Evolutionary conservation across 441 rosid species (phyloP).

Genomic region (Dalechampia spathulata): DNA sequence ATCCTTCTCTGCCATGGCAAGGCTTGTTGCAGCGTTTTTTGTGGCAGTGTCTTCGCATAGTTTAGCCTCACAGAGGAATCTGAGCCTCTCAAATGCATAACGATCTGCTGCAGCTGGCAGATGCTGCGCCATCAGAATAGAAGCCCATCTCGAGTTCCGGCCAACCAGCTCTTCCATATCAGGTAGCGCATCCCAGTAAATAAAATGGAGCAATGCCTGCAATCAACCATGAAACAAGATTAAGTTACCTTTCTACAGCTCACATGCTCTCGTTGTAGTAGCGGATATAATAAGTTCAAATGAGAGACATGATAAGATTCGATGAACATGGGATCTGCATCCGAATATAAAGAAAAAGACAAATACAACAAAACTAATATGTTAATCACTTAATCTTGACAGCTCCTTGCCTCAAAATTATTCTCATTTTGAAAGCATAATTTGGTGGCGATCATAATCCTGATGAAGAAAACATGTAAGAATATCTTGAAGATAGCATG

Average conservation of each 20-base stretch:
- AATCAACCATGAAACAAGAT: conserved; percentile 8
- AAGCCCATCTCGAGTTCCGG: conserved; percentile 53
- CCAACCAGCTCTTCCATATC: conserved; percentile 67
- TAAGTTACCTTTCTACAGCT: conserved; percentile 12
- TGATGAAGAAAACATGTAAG: background rate
- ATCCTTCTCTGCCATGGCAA: conserved; percentile 93
- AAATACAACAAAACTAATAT: no score
- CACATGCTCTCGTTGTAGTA: no score
- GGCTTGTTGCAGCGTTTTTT: conserved; percentile 82
- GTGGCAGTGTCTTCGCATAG: conserved; percentile 72
- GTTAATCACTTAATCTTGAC: no score
- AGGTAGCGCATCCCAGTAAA: conserved; percentile 82
- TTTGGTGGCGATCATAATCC: background rate
- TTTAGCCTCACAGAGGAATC: conserved; percentile 68
- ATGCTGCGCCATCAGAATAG: conserved; percentile 82
- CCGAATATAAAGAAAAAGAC: no score
- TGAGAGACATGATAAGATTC: no score
- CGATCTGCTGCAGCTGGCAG: conserved; percentile 89
- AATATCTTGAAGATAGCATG: no score
- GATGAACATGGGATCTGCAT: no score
- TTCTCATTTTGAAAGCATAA: background rate
- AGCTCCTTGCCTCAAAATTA: no score
- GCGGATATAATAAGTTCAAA: no score
- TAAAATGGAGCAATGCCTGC: conserved; percentile 78
- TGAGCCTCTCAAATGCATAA: conserved; percentile 81